phyloP scores from a whole-genome alignment of 345 rosid species.

The Brassica juncea region DNA sequence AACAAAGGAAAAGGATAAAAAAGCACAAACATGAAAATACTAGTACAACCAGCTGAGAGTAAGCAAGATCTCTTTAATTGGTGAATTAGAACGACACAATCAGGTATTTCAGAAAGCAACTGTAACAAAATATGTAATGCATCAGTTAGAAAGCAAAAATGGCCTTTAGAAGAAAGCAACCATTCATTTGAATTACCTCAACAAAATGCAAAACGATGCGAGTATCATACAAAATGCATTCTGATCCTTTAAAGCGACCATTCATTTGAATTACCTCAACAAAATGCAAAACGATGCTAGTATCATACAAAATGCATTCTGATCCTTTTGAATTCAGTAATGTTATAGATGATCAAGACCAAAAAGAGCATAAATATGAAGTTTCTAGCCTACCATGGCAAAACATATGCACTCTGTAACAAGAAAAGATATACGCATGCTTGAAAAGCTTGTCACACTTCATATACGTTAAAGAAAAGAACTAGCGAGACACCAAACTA shows the following conservation, averaged over 20 bases:
- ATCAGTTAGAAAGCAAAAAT: not conserved
- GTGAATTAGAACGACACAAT: slow-evolving; percentile 21
- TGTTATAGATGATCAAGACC: slow-evolving; percentile 2
- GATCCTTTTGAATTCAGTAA: not conserved
- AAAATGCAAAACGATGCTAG: not conserved
- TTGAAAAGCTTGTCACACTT: not conserved
- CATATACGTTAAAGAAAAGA: slow-evolving; percentile 15
- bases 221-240: slow-evolving; percentile 4
- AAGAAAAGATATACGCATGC: slow-evolving; percentile 17
- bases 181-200: not conserved
- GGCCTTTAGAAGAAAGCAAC: not conserved
- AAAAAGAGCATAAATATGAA: slow-evolving; percentile 1
- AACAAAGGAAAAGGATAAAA: slow-evolving; percentile 4
- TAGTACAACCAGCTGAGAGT: slow-evolving; percentile 12
- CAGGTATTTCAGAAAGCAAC: not conserved
- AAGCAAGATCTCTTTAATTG: slow-evolving; percentile 19
- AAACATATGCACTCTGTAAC: slow-evolving; percentile 9
- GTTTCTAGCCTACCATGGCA: slow-evolving; percentile 27
- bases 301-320: slow-evolving; percentile 9
- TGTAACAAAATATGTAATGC: not conserved
- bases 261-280: not conserved
- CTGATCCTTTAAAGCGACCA: slow-evolving; percentile 2
- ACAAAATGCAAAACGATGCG: not conserved
- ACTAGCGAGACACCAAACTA: slow-evolving; percentile 13
- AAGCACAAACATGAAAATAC: slow-evolving; percentile 12